Evolutionary conservation across 2,329 filamentous ascomycete genomes (phyloP), one percentile per base, ranked within the genome.

Genomic region (Macroventuria anomochaeta): DNA sequence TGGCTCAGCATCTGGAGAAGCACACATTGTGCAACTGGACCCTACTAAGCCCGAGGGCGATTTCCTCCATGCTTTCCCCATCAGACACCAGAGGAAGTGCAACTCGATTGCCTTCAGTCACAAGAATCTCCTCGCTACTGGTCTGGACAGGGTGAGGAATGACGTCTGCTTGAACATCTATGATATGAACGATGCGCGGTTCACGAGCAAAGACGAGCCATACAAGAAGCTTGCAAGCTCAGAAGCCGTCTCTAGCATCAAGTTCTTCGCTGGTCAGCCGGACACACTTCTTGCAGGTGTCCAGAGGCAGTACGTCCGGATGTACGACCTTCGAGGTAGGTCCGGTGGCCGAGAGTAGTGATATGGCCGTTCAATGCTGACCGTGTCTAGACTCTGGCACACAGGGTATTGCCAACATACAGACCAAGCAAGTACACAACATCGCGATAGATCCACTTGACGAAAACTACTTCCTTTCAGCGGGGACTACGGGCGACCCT

Each of bases 81-180:
- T 92, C 39, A 91, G 90, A 70, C 85, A 91, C 71, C 85, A 89
- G 47, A 84, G 91, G 37, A 88, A 88, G 36, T 93, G 89, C 65
- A 91, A 93, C 65, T 89, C 90, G 0, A 89, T 95, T 33, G 87
- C 90, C 3, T 92, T 95, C 76, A 93, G 87, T 67, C 86, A 84
- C 3, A 88, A 88, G 15, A 77, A 80, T 42, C 80, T 89, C 50
- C 78, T 96, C 44, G 91, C 90, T 8, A 89, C 92, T 23, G 91
- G 89, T 1, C 79, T 95, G 44, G 91, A 95, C 65, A 83, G 89
- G 63, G 90, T 93, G 20, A 84, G 91, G 26, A 92, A 90, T 74
- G 91, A 95, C 68, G 85, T 88, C 58, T 92, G 89, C 64, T 80
- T 96, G 41, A 90, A 93, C 65, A 87, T 95, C 25, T 95, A 90